Percentiles rank a stretch among this genome's conserved stretches.
These are phyloP conservation scores for Pseudogymnoascus pannorum DNA, from an alignment of 2,329 filamentous ascomycete species.

Conservation along the genomic window DNA sequence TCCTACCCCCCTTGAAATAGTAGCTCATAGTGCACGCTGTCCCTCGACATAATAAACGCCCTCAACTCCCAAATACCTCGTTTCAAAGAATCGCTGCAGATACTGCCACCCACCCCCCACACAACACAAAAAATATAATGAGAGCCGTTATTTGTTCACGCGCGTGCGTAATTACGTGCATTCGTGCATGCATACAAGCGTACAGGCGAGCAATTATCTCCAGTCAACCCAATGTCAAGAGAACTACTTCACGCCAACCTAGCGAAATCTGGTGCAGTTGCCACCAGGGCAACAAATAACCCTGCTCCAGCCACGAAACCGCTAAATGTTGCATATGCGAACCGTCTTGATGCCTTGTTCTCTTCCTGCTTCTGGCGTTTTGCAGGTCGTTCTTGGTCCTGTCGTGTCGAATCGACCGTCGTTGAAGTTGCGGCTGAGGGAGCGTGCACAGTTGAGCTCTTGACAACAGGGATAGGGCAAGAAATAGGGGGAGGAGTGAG, in stretches of 20 bases:
- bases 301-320: neutral
- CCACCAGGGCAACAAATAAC: neutral
- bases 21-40: neutral
- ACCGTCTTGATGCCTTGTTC: neutral
- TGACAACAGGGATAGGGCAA: neutral
- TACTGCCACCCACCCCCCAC: neutral
- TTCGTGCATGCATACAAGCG: neutral
- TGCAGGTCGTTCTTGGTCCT: neutral
- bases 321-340: neutral
- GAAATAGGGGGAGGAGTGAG: neutral
- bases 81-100: neutral
- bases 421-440: neutral
- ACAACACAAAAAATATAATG: neutral
- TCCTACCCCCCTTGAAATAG: neutral
- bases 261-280: neutral
- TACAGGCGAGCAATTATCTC: neutral
- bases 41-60: neutral
- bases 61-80: neutral
- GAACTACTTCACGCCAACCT: neutral
- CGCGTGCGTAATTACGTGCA: neutral
- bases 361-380: neutral
- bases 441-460: neutral
- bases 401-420: neutral
- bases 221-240: neutral
- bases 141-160: neutral